These are phyloP conservation scores for Globisporangium uncinulatum DNA, from an alignment of 352 stramenopile species.

Conservation along the genomic window DNA sequence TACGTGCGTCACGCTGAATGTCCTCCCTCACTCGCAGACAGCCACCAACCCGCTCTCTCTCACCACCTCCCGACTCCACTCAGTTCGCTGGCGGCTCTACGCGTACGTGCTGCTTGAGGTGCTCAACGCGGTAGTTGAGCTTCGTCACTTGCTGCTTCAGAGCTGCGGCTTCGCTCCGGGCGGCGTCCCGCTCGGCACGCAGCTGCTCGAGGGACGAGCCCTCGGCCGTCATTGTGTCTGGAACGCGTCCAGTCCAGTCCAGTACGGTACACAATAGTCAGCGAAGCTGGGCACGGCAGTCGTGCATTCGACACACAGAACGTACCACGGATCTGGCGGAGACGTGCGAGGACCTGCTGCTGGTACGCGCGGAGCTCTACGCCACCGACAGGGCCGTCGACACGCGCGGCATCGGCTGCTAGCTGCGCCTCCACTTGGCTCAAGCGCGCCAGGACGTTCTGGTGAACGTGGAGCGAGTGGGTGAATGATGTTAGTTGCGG, in stretches of 20 bases:
- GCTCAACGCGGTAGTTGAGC: conserved; percentile 72
- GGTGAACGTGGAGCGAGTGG: not conserved
- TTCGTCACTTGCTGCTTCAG: conserved; percentile 73
- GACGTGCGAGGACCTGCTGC: conserved; percentile 48
- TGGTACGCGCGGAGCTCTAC: conserved; percentile 69
- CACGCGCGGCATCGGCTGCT: conserved; percentile 19
- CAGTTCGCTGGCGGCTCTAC: conserved; percentile 18
- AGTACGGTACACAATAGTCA: not conserved
- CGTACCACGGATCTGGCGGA: conserved; percentile 53
- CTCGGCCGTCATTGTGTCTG: conserved; percentile 62
- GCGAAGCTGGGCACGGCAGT: too few relatives aligned
- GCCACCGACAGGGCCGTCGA: conserved; percentile 49
- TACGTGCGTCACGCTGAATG: too few relatives aligned
- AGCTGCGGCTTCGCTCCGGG: conserved; percentile 45
- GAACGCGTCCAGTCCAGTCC: not conserved
- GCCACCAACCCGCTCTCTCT: not conserved
- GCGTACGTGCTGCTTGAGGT: conserved; percentile 67
- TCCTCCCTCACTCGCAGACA: too few relatives aligned
- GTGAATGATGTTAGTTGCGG: not conserved
- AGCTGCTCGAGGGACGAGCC: conserved; percentile 57
- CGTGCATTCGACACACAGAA: not conserved
- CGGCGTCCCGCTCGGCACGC: conserved; percentile 53
- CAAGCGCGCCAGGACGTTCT: conserved; percentile 49
- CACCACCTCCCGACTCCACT: not conserved
- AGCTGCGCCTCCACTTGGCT: conserved; percentile 43